A percentile compares a stretch with the other conserved stretches of the same genome.
Conservation (phyloP, 2,329 filamentous ascomycete genomes). For the Epichloe aotearoae region DNA sequence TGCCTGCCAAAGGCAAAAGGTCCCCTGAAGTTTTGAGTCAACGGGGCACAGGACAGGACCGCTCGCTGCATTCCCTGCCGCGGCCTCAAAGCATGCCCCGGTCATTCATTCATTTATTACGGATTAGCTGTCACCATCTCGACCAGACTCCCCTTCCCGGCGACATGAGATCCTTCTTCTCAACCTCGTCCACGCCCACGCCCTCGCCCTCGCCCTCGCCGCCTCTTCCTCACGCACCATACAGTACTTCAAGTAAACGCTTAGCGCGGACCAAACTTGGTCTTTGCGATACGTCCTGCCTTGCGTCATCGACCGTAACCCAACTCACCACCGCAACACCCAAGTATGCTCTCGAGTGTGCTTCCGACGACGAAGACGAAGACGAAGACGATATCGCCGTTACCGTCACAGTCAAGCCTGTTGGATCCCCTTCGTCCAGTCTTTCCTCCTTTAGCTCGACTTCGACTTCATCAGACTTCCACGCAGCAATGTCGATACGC, state of each 20-base stretch:
- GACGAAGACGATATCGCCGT: background rate
- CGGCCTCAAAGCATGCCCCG: constrained; percentile 1
- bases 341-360: constrained; percentile 4
- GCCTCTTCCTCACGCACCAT: background rate
- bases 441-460: constrained; percentile 4
- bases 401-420: background rate
- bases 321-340: background rate
- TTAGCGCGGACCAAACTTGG: background rate
- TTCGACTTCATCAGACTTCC: constrained; percentile 9
- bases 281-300: background rate
- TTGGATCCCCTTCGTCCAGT: background rate
- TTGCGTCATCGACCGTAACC: background rate
- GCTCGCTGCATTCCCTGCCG: background rate
- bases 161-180: constrained; percentile 8
- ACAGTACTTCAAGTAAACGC: background rate
- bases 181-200: constrained; percentile 1
- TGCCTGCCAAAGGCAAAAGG: too few relatives aligned
- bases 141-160: background rate
- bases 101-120: background rate
- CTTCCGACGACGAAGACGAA: background rate
- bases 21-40: too few relatives aligned
- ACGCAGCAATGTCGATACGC: constrained; percentile 23
- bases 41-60: too few relatives aligned
- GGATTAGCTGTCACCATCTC: background rate
- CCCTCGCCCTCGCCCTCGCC: background rate